These are phyloP conservation scores for Elymus sibiricus DNA, from an alignment of 176 grass and related monocot species.

Conservation along the genomic window DNA sequence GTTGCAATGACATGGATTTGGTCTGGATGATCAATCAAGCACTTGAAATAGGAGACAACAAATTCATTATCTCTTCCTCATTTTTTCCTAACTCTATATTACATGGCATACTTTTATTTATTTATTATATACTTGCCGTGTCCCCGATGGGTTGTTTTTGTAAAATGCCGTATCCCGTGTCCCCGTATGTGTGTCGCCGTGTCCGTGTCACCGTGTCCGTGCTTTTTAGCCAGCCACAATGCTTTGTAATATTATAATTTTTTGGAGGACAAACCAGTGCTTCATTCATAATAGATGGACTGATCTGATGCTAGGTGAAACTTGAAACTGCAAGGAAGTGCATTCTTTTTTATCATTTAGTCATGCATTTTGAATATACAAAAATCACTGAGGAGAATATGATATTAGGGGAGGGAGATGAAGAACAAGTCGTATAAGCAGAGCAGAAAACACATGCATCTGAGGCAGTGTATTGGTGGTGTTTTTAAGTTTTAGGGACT, in stretches of 20 bases:
- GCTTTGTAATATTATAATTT: background rate
- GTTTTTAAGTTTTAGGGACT: background rate
- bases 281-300: constrained; percentile 10
- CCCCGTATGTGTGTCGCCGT: no score
- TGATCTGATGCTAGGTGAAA: background rate
- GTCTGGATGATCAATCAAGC: no score
- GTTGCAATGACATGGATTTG: no score
- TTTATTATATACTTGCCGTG: no score
- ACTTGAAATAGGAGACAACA: no score
- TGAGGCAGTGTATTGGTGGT: background rate
- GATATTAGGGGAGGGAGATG: background rate
- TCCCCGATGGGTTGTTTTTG: no score
- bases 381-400: background rate
- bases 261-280: constrained; percentile 1
- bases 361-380: background rate
- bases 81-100: no score
- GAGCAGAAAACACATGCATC: background rate
- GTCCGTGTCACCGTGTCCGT: no score
- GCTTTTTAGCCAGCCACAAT: background rate
- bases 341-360: background rate
- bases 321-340: background rate
- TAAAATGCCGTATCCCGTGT: no score
- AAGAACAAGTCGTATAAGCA: background rate
- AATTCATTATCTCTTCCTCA: no score
- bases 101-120: no score